Percentiles rank a stretch among this genome's conserved stretches.
Evolutionary conservation across 2,329 filamentous ascomycete genomes (phyloP).

Genomic region (Apiospora rasikravindrae): DNA sequence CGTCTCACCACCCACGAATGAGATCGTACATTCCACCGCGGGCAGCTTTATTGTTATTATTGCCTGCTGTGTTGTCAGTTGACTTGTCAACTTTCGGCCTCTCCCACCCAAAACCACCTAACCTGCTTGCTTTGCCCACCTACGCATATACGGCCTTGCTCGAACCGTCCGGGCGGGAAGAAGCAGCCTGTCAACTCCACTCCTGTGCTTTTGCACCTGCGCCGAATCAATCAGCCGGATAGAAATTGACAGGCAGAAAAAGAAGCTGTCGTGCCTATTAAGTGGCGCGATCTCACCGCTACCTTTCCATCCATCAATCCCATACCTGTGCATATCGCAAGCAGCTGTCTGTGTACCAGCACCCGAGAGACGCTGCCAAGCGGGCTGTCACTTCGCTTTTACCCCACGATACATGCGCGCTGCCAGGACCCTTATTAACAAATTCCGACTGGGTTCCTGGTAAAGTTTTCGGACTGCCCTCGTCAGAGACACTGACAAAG

Average conservation of each 20-base stretch:
- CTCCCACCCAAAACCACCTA: background rate
- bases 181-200: slow-evolving; percentile 5
- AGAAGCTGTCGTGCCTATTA: slow-evolving; percentile 9
- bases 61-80: slow-evolving; percentile 11
- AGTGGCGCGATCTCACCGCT: slow-evolving; percentile 14
- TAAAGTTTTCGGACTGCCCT: background rate
- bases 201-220: slow-evolving; percentile 2
- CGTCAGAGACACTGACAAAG: slow-evolving; percentile 13
- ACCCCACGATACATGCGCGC: slow-evolving; percentile 14
- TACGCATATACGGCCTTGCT: background rate
- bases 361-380: slow-evolving; percentile 1
- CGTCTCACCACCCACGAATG: slow-evolving; percentile 5
- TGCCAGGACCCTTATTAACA: slow-evolving; percentile 7
- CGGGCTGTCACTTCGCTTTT: slow-evolving; percentile 5
- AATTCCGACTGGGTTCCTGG: slow-evolving; percentile 1
- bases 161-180: slow-evolving; percentile 8
- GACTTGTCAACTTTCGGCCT: slow-evolving; percentile 5
- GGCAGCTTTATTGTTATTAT: background rate
- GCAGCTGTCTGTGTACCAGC: background rate
- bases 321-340: slow-evolving; percentile 2
- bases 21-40: background rate
- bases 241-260: background rate
- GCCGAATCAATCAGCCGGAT: background rate
- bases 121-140: background rate
- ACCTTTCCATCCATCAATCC: background rate